phyloP scores from a whole-genome alignment of 805 yeast species.

The Ogataea sp. region DNA sequence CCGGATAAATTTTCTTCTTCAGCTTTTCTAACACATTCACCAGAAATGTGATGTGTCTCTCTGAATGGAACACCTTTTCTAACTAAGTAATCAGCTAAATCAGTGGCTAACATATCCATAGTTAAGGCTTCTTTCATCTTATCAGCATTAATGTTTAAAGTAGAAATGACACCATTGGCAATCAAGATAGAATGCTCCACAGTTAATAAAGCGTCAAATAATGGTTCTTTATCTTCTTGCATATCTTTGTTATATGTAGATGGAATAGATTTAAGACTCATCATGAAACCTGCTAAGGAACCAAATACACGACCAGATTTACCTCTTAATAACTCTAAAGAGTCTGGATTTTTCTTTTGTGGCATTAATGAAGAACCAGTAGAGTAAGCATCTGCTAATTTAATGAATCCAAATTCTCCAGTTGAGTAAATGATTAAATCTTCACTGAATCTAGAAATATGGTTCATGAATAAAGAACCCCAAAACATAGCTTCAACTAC shows the following conservation, averaged over 20 bases:
- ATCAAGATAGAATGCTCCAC: constrained; percentile 90
- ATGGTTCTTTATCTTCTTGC: constrained; percentile 99
- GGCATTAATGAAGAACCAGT: constrained; percentile 99
- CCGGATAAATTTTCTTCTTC: constrained; percentile 74
- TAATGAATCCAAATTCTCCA: constrained; percentile 93
- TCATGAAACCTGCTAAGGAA: constrained; percentile 87
- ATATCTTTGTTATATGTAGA: constrained; percentile 96
- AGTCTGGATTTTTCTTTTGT: constrained; percentile 97
- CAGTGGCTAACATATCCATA: constrained; percentile 99
- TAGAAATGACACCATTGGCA: constrained; percentile 94
- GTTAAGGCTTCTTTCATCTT: constrained; percentile 85
- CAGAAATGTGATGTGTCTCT: constrained; percentile 98
- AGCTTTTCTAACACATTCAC: constrained; percentile 90
- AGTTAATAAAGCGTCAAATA: constrained; percentile 83
- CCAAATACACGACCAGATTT: constrained; percentile 98
- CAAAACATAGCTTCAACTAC: constrained; percentile 94
- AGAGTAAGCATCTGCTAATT: constrained; percentile 94
- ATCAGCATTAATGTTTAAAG: constrained; percentile 62
- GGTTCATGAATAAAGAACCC: constrained; percentile 93
- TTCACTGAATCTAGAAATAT: constrained; percentile 88
- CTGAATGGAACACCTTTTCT: constrained; percentile 98
- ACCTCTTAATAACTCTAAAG: constrained; percentile 90
- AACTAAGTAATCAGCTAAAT: constrained; percentile 93
- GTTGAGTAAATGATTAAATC: constrained; percentile 94
- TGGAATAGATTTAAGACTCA: constrained; percentile 95